Percentiles rank a stretch among this genome's conserved stretches.
phyloP scores from a whole-genome alignment of 2,329 filamentous ascomycete genomes.

The Malbranchea cinnamomea region DNA sequence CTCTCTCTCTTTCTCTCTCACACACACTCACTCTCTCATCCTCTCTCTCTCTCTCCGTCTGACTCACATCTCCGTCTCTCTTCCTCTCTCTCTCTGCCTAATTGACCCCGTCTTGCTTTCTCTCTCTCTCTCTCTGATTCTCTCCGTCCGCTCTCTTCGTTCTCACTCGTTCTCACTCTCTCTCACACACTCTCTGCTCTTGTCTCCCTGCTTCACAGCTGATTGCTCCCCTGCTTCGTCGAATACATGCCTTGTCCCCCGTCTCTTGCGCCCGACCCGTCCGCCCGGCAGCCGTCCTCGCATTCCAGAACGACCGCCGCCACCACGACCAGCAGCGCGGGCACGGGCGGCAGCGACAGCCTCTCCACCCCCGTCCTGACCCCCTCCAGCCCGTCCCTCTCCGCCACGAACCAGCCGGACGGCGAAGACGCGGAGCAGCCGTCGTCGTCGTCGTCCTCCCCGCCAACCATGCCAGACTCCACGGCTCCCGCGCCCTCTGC shows the following conservation, averaged over 20 bases:
- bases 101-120: background rate
- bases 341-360: constrained; percentile 11
- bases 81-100: background rate
- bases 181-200: background rate
- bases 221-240: background rate
- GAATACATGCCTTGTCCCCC: constrained; percentile 5
- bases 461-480: constrained; percentile 18
- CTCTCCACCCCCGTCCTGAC: constrained; percentile 12
- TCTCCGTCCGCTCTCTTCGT: background rate
- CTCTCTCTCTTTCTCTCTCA: no score
- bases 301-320: constrained; percentile 1
- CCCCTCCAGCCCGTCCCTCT: constrained; percentile 12
- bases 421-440: constrained; percentile 4
- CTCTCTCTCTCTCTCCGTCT: constrained; percentile 2
- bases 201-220: background rate
- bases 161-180: constrained; percentile 2
- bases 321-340: constrained; percentile 1
- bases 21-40: no score
- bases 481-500: constrained; percentile 9
- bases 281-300: background rate
- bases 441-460: no score
- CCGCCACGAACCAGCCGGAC: constrained; percentile 13
- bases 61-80: constrained; percentile 1
- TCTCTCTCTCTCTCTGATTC: background rate
- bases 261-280: constrained; percentile 1